Base-by-base conservation (phyloP, 768 basidiomycete species). In the Trametes punicea region DNA sequence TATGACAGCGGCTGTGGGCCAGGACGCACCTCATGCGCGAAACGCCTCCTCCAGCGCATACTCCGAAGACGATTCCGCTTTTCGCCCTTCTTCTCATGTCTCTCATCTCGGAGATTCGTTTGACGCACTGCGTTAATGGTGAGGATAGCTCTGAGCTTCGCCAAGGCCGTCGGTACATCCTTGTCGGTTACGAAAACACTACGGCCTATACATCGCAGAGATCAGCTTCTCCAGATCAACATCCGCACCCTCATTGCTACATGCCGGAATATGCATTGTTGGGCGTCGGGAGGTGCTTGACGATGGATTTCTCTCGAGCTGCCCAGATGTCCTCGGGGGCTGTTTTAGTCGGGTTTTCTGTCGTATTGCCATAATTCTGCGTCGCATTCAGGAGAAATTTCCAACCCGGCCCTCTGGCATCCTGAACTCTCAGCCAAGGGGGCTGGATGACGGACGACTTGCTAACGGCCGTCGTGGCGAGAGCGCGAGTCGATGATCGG, bases 71-170 rank as follows among this genome's bases (percentile, higher is more conserved):
- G 79, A 58, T 88, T 78, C 58, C 89, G 82, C 70, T 90, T 91
- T 57, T 77, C 81, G 30, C 91, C 90, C 72, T 83, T 87, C 75
- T 92, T 90, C 71, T 91, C 91, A 69, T 93, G 90, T 61, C 91
- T 77, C 55, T 79, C 74, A 40, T 74, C 67, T 63, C 52, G 57
- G 29, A 55, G 34, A 21, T 45, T 47, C 13, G 46, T 59, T 21
- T 23, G n/a, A 15, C 57, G 57, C 15, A 90, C 81, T 55, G 68
- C 76, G 65, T 91, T 91, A 25, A 73, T 72, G 45, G 62, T 59
- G 30, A 91, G 72, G 49, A 82, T 80, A 18, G 47, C 58, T 47
- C 82, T 77, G 20, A 91, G 75, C 26, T 67, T 73, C 51, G 61
- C 69, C 61, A 81, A 81, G 2, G 86, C 78, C 2, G 66, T 63